Evolutionary conservation across 306 rosid species (phyloP).

Genomic region (Leucaena leucocephala): DNA sequence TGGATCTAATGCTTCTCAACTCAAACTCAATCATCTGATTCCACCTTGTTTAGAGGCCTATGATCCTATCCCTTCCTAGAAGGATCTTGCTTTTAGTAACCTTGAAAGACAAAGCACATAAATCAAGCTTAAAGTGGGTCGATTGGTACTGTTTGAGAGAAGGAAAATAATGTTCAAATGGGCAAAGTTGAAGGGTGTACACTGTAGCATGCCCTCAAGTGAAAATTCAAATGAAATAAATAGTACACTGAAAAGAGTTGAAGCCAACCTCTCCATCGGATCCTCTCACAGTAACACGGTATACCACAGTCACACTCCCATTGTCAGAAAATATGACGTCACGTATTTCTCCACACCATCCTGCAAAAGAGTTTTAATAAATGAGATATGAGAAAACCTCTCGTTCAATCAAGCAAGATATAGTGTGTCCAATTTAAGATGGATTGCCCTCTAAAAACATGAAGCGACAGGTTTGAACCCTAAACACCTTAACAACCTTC

Average conservation of each 20-base stretch:
- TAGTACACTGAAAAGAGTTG: not conserved
- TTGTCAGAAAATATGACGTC: conserved; percentile 95
- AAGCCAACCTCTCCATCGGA: conserved; percentile 92
- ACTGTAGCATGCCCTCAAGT: not conserved
- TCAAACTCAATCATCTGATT: not conserved
- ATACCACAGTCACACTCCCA: conserved; percentile 90
- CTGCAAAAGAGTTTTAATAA: conserved; percentile 46
- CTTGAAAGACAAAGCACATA: not conserved
- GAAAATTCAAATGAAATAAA: conserved; percentile 12
- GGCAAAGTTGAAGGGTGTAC: not conserved
- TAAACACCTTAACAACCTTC: not conserved
- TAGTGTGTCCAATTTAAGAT: not conserved
- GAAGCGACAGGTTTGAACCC: not conserved
- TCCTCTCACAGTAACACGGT: conserved; percentile 90
- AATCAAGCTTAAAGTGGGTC: not conserved
- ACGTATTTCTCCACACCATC: conserved; percentile 99
- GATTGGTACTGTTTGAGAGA: not conserved
- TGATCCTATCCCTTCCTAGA: not conserved
- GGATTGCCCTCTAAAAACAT: not conserved
- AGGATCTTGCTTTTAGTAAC: conserved; percentile 14
- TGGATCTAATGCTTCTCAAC: not conserved
- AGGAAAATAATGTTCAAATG: conserved; percentile 17
- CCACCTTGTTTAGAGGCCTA: not conserved
- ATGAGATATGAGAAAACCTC: conserved; percentile 8
- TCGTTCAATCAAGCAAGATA: conserved; percentile 14